Base-by-base conservation (phyloP, 352 stramenopile genomes). In the Blastocystis sp. region DNA sequence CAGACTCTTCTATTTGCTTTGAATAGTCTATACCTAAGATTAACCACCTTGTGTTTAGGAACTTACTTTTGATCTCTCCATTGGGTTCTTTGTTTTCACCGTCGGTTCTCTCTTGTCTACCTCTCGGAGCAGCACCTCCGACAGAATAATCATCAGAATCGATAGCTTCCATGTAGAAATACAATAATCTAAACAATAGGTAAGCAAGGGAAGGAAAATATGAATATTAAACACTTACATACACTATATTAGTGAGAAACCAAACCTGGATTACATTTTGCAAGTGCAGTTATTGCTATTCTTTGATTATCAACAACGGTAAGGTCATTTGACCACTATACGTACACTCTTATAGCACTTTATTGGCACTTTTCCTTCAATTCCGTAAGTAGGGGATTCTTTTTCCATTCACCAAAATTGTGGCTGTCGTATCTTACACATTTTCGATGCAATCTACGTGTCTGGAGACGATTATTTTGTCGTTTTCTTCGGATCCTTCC, bases 181-280 rank as follows among this genome's bases (percentile, higher is more conserved):
- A 50, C 45, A 85, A 68, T 85, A 68, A 85, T 85, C 73, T 85
- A 85, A 20, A 43, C 16, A 43, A 9, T 5, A 30, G 24, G 39
- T 66, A 39, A 68, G 26, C 18, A 53, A 50, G 13, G 5, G 43
- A 85, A 53, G 3, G n/a, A 50, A 8, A 37, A 37, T 8, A 34
- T 24, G 20, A 34, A n/a, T 69, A 45, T 26, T 53, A 53, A 45
- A n/a, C 24, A 85, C 73, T 37, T 85, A 85, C 73, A 85, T 66
- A 85, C 54, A 85, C 73, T 85, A 85, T 68, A 68, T 41, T 85
- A 43, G 43, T 68, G 54, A 53, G 24, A 65, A 85, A 85, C 45
- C 73, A 85, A 85, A 68, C 65, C 73, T 85, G 73, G 73, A 85
- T 85, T 69, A 85, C 73, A 85, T 85, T 45, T 69, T 55, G 41